Percentiles rank a stretch among this genome's conserved stretches.
These are phyloP conservation scores for Wickerhamomyces chaumierensis DNA, from an alignment of 805 yeast species.

Conservation along the genomic window DNA sequence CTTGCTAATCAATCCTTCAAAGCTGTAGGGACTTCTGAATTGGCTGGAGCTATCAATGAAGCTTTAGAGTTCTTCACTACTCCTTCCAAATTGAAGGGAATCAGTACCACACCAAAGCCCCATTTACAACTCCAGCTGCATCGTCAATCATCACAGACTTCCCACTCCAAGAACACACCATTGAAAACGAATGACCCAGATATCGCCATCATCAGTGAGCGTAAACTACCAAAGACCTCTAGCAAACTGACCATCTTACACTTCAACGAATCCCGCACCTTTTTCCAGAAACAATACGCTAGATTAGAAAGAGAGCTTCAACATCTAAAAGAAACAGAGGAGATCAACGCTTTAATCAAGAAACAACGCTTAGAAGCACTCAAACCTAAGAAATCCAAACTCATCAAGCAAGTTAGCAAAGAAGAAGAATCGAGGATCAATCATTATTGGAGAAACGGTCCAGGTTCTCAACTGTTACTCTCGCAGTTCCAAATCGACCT, in stretches of 20 bases:
- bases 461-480: slow-evolving; percentile 17
- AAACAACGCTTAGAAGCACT: slow-evolving; percentile 24
- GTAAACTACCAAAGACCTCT: slow-evolving; percentile 11
- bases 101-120: too few species aligned
- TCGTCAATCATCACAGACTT: too few species aligned
- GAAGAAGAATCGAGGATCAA: slow-evolving; percentile 17
- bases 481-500: slow-evolving; percentile 43
- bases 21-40: neutral
- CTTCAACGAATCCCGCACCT: slow-evolving; percentile 19
- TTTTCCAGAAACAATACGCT: slow-evolving; percentile 26
- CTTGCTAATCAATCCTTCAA: too few species aligned
- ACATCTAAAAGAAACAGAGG: slow-evolving; percentile 24
- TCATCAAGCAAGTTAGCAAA: slow-evolving; percentile 18
- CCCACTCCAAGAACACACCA: too few species aligned
- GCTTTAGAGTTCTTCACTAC: too few species aligned
- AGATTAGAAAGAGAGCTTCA: slow-evolving; percentile 32
- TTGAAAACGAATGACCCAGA: slow-evolving; percentile 4
- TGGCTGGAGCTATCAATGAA: too few species aligned
- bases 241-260: slow-evolving; percentile 10
- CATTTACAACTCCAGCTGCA: too few species aligned
- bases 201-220: slow-evolving; percentile 12
- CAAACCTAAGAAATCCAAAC: slow-evolving; percentile 7
- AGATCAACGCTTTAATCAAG: slow-evolving; percentile 23
- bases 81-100: too few species aligned
- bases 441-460: slow-evolving; percentile 18